phyloP scores from a whole-genome alignment of 1,139 yeast genomes.

The Yamadazyma friedrichii region DNA sequence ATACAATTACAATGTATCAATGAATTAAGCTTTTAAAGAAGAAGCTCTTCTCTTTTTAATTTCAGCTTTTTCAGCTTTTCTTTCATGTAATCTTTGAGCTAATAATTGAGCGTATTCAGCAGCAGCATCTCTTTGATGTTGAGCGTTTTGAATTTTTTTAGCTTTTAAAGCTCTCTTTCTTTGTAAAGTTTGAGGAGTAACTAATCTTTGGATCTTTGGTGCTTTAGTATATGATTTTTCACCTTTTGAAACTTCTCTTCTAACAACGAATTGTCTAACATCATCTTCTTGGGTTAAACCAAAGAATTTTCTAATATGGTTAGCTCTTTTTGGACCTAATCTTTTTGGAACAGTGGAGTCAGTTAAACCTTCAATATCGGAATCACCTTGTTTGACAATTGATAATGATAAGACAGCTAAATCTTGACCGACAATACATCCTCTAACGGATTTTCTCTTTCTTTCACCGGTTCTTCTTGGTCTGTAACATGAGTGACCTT shows the following conservation, averaged over 20 bases:
- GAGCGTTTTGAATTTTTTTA: slow-evolving; percentile 94
- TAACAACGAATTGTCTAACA: slow-evolving; percentile 91
- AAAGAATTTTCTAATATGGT: slow-evolving; percentile 98
- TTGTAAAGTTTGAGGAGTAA: slow-evolving; percentile 98
- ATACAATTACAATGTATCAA: slow-evolving; percentile 19
- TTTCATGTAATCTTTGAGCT: slow-evolving; percentile 97
- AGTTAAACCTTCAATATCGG: slow-evolving; percentile 94
- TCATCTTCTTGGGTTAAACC: slow-evolving; percentile 98
- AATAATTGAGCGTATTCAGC: slow-evolving; percentile 99
- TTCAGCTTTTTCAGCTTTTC: slow-evolving; percentile 98
- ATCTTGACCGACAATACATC: slow-evolving; percentile 98
- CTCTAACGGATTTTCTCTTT: slow-evolving; percentile 99
- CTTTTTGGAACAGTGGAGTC: slow-evolving; percentile 95
- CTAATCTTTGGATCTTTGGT: slow-evolving; percentile 99
- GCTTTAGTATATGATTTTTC: slow-evolving; percentile 99
- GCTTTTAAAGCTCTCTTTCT: slow-evolving; percentile 98
- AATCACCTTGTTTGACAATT: slow-evolving; percentile 96
- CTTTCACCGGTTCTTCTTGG: slow-evolving; percentile 99
- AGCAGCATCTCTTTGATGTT: slow-evolving; percentile 99
- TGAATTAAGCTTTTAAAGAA: slow-evolving; percentile 78
- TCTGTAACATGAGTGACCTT: slow-evolving; percentile 99
- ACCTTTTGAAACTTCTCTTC: slow-evolving; percentile 98
- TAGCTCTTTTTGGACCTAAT: slow-evolving; percentile 99
- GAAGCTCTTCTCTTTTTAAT: slow-evolving; percentile 99
- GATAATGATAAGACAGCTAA: slow-evolving; percentile 92